These are phyloP conservation scores for Bipolaris bicolor DNA, from an alignment of 2,329 filamentous ascomycete species.

Conservation along the genomic window DNA sequence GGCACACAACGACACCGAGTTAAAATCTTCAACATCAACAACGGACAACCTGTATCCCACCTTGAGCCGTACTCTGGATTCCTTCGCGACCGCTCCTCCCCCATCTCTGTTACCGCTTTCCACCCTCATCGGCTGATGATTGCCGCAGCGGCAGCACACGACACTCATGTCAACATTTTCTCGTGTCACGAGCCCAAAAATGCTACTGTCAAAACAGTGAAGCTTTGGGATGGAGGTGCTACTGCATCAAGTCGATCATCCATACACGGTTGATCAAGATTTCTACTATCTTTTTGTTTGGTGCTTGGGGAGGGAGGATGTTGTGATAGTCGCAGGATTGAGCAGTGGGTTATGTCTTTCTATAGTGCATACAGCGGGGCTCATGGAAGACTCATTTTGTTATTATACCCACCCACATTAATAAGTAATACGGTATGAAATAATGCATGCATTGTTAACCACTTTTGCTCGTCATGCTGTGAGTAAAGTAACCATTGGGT, in stretches of 20 bases:
- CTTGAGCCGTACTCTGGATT: conserved; percentile 92
- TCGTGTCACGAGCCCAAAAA: conserved; percentile 51
- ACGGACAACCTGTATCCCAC: conserved; percentile 76
- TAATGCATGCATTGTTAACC: neutral
- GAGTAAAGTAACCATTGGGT: neutral
- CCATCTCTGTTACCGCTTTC: conserved; percentile 89
- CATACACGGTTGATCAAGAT: conserved; percentile 16
- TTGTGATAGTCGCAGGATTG: too few species aligned
- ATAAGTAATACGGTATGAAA: conserved; percentile 7
- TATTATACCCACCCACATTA: conserved; percentile 16
- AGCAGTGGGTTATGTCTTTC: neutral
- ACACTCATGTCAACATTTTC: conserved; percentile 90
- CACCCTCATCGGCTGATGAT: conserved; percentile 94
- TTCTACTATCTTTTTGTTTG: neutral
- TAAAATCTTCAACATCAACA: conserved; percentile 85
- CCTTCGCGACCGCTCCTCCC: conserved; percentile 77
- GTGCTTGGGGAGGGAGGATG: neutral
- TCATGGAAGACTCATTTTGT: conserved; percentile 2
- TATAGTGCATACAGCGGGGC: conserved; percentile 8
- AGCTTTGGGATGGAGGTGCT: conserved; percentile 41
- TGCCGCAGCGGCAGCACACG: conserved; percentile 82
- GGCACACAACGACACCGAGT: conserved; percentile 87
- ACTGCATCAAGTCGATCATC: conserved; percentile 28
- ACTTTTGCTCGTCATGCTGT: neutral
- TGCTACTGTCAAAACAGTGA: conserved; percentile 35